phyloP scores from a whole-genome alignment of 352 stramenopile genomes.

The Phytophthora chlamydospora region DNA sequence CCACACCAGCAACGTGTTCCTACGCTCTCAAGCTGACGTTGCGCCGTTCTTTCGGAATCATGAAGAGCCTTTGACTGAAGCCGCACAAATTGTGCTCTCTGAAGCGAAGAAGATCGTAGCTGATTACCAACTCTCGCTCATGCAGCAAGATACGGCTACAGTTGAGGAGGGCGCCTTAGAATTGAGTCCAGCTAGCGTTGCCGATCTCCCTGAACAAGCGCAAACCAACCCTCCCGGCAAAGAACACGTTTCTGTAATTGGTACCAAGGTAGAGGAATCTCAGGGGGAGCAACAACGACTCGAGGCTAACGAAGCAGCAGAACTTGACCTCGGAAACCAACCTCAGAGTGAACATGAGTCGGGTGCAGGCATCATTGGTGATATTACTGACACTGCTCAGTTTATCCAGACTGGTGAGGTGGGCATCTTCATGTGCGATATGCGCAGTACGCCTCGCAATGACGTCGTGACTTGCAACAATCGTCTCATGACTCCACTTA shows the following conservation, averaged over 20 bases:
- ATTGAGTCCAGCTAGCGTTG: not conserved
- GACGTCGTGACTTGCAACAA: slow-evolving; percentile 74
- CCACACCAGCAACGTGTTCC: slow-evolving; percentile 71
- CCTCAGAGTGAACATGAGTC: slow-evolving; percentile 8
- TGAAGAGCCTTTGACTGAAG: slow-evolving; percentile 27
- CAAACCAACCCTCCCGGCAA: not conserved
- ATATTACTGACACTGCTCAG: slow-evolving; percentile 27
- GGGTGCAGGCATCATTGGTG: not conserved
- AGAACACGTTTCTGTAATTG: not conserved
- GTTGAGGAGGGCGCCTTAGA: not conserved
- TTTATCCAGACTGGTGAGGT: slow-evolving; percentile 55
- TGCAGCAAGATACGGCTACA: slow-evolving; percentile 19
- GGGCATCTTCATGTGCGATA: slow-evolving; percentile 74
- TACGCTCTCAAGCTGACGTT: slow-evolving; percentile 60
- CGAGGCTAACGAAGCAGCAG: not conserved
- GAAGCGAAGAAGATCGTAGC: slow-evolving; percentile 55
- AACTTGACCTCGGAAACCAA: slow-evolving; percentile 1
- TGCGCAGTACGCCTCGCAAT: slow-evolving; percentile 34
- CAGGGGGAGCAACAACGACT: not conserved
- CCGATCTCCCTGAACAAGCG: not conserved
- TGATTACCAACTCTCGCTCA: slow-evolving; percentile 64
- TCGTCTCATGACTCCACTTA: slow-evolving; percentile 54
- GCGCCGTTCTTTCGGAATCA: slow-evolving; percentile 67
- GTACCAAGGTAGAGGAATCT: not conserved
- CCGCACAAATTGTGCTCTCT: slow-evolving; percentile 46